Conservation (phyloP, 257 asterid species). For the Mentha longifolia region DNA sequence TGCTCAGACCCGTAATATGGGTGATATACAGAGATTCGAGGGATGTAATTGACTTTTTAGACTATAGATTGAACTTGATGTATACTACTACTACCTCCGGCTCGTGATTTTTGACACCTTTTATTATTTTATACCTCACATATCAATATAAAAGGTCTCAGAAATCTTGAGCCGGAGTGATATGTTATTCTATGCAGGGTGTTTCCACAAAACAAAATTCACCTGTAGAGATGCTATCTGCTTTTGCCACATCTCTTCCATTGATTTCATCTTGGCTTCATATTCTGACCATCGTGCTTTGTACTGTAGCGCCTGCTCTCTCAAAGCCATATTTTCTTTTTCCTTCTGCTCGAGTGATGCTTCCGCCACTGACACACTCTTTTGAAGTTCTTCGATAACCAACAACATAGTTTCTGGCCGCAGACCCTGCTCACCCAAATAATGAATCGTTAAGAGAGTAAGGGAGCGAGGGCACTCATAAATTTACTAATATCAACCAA, state of each 20-base stretch:
- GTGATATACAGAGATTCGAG: too few species aligned
- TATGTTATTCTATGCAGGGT: background rate
- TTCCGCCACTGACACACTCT: conserved; percentile 57
- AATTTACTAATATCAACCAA: background rate
- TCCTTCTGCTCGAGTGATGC: conserved; percentile 64
- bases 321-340: conserved; percentile 70
- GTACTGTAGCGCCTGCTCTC: conserved; percentile 63
- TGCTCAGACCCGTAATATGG: too few species aligned
- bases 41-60: too few species aligned
- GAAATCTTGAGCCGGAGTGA: too few species aligned
- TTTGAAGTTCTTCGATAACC: conserved; percentile 72
- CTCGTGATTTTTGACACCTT: too few species aligned
- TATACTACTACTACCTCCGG: too few species aligned
- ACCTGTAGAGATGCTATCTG: conserved; percentile 86
- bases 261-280: conserved; percentile 80
- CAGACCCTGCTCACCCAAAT: conserved; percentile 55
- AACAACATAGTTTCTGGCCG: conserved; percentile 53
- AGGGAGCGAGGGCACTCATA: background rate
- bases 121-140: too few species aligned
- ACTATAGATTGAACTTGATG: background rate
- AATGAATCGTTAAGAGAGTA: conserved; percentile 12
- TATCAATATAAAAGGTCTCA: too few species aligned
- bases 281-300: conserved; percentile 70
- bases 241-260: conserved; percentile 95
- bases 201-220: conserved; percentile 37